These are phyloP conservation scores for Fraxinus latifolia DNA, from an alignment of 305 asterid species.

Conservation along the genomic window DNA sequence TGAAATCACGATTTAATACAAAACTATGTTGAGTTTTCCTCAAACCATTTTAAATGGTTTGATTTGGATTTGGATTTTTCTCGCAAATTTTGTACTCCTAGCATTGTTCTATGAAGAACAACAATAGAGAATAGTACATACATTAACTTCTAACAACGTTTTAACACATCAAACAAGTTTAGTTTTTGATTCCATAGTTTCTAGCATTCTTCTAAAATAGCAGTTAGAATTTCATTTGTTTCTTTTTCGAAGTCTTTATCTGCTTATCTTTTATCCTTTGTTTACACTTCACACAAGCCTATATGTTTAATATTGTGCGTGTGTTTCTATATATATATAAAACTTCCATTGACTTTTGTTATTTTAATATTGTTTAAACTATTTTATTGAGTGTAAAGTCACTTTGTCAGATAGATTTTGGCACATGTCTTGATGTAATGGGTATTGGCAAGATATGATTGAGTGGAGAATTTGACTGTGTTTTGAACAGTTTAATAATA, in stretches of 20 bases:
- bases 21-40: too few relatives aligned
- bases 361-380: not conserved
- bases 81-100: too few relatives aligned
- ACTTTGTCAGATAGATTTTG: too few relatives aligned
- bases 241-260: constrained; percentile 32
- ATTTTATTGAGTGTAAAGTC: not conserved
- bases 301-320: not conserved
- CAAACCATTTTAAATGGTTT: too few relatives aligned
- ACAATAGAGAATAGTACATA: not conserved
- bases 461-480: too few relatives aligned
- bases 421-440: too few relatives aligned
- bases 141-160: not conserved
- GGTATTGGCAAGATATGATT: too few relatives aligned
- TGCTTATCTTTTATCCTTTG: constrained; percentile 37
- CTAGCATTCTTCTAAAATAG: not conserved
- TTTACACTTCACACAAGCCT: constrained; percentile 8
- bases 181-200: not conserved
- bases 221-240: constrained; percentile 30
- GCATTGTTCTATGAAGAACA: not conserved
- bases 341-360: constrained; percentile 6
- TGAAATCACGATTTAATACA: too few relatives aligned
- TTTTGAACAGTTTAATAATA: too few relatives aligned
- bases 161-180: not conserved
- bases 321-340: not conserved
- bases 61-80: too few relatives aligned